Evolutionary conservation across 169 alveolate genomes (phyloP), one percentile per base, ranked within the genome.

Genomic region (Plasmodium berghei): DNA sequence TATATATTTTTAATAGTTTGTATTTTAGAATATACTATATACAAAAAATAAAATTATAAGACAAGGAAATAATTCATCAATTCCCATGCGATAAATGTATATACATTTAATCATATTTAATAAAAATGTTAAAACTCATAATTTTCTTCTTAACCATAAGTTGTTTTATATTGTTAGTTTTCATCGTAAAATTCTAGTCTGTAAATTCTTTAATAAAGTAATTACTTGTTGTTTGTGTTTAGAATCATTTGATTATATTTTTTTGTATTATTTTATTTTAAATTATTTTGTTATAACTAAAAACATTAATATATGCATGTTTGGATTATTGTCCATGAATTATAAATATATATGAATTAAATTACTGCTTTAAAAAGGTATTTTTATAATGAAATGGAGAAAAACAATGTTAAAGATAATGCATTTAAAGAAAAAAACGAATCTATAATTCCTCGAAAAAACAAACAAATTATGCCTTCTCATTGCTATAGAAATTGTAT

Each of bases 361-460:
- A 67, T 62, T 55, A 20, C 16, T 52, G 56, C 40, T 49, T 48
- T 24, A 80, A 80, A 67, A 55, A 67, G 67, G 18, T 28, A 55
- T 54, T 34, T 48, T 48, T 63, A 70, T 24, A 66, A 48, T 56
- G 69, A 67, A 66, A 48, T 52, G 72, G 42, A 67, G 20, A 69
- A 80, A 62, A 80, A 14, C 67, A 54, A 10, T n/a, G 67, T 34
- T 52, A 63, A 66, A 18, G 61, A 67, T 80, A 40, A 22, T 22
- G 49, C n/a, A 67, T 54, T 42, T 67, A 75, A 54, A 26, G 74
- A 75, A 64, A 45, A 63, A 10, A 42, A 16, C 52, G 74, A 54
- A 54, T 34, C 55, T 66, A 80, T 80, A 67, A 80, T 80, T 67
- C 73, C 83, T 22, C 22, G 54, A 55, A 72, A 80, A 67, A 67